A percentile compares a stretch with the other conserved stretches of the same genome.
Conservation (phyloP, 2,329 filamentous ascomycete genomes). For the Coccinonectria pachysandricola region DNA sequence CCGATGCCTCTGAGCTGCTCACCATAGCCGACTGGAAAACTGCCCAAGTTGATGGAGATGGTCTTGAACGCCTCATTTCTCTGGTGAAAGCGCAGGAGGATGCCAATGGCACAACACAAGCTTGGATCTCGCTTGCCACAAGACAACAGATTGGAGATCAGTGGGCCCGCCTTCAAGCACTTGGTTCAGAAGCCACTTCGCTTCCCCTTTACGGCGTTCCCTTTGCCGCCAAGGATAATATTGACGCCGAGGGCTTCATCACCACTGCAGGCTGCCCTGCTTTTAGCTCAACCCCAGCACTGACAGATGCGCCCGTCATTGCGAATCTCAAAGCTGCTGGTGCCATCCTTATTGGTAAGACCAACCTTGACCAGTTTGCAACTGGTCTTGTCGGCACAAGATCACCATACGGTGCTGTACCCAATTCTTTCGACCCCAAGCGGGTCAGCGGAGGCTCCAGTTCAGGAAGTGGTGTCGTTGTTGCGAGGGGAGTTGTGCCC, state of each 20-base stretch:
- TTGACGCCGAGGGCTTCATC: slow-evolving; percentile 38
- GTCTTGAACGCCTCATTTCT: slow-evolving; percentile 18
- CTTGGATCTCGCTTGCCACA: slow-evolving; percentile 24
- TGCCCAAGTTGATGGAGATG: slow-evolving; percentile 14
- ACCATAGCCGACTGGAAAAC: slow-evolving; percentile 18
- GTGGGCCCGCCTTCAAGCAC: slow-evolving; percentile 9
- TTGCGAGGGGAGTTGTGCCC: slow-evolving; percentile 41
- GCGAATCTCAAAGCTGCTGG: slow-evolving; percentile 40
- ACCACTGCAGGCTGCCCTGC: slow-evolving; percentile 44
- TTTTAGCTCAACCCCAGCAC: slow-evolving; percentile 34
- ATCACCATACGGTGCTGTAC: slow-evolving; percentile 46
- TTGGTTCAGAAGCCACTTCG: slow-evolving; percentile 1
- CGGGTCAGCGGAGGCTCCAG: slow-evolving; percentile 42
- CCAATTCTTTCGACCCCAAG: slow-evolving; percentile 36
- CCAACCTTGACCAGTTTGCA: slow-evolving; percentile 51
- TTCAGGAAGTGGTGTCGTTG: slow-evolving; percentile 45
- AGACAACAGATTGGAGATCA: slow-evolving; percentile 15
- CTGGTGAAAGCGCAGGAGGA: slow-evolving; percentile 13
- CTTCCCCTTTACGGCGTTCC: slow-evolving; percentile 46
- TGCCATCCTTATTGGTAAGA: slow-evolving; percentile 48
- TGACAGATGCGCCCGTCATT: slow-evolving; percentile 36
- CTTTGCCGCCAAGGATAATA: slow-evolving; percentile 48
- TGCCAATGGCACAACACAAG: slow-evolving; percentile 13
- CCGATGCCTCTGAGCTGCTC: slow-evolving; percentile 1
- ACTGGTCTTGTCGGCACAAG: slow-evolving; percentile 52